These are phyloP conservation scores for Cercophora scortea DNA, from an alignment of 495 filamentous ascomycete genomes.

Conservation along the genomic window DNA sequence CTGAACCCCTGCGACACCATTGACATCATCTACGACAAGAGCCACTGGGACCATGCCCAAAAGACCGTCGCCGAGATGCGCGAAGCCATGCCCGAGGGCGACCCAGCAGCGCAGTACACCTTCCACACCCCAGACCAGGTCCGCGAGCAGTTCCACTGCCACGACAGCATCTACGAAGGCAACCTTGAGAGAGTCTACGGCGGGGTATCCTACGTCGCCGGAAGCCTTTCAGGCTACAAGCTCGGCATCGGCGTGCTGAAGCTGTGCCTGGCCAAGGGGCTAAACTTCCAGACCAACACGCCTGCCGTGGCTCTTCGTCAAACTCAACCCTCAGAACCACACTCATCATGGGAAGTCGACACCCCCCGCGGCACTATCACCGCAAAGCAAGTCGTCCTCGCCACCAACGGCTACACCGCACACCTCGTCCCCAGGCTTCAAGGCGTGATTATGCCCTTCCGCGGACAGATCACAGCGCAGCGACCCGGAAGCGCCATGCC, in stretches of 20 bases:
- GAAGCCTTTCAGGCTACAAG: constrained; percentile 57
- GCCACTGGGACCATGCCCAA: constrained; percentile 34
- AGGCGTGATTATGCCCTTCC: constrained; percentile 56
- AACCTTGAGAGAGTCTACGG: constrained; percentile 35
- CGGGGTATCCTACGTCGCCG: constrained; percentile 51
- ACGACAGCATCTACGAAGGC: constrained; percentile 13
- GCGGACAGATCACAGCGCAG: constrained; percentile 61
- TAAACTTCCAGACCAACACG: constrained; percentile 59
- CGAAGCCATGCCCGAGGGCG: constrained; percentile 30
- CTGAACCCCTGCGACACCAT: constrained; percentile 43
- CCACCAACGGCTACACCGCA: constrained; percentile 68
- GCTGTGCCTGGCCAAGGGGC: constrained; percentile 39
- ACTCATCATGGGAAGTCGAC: constrained; percentile 32
- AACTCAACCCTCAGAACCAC: background rate
- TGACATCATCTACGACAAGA: constrained; percentile 48
- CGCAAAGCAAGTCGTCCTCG: constrained; percentile 51
- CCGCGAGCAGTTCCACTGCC: constrained; percentile 36
- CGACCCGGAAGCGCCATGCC: constrained; percentile 43
- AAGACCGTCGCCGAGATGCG: constrained; percentile 38
- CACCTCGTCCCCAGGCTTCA: constrained; percentile 46
- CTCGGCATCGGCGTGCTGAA: constrained; percentile 54
- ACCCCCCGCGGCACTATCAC: constrained; percentile 49
- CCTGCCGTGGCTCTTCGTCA: constrained; percentile 27
- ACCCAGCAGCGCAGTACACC: constrained; percentile 38
- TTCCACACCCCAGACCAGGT: constrained; percentile 39